Conservation (phyloP, 108 stramenopile species). For the Parmales sp. region DNA sequence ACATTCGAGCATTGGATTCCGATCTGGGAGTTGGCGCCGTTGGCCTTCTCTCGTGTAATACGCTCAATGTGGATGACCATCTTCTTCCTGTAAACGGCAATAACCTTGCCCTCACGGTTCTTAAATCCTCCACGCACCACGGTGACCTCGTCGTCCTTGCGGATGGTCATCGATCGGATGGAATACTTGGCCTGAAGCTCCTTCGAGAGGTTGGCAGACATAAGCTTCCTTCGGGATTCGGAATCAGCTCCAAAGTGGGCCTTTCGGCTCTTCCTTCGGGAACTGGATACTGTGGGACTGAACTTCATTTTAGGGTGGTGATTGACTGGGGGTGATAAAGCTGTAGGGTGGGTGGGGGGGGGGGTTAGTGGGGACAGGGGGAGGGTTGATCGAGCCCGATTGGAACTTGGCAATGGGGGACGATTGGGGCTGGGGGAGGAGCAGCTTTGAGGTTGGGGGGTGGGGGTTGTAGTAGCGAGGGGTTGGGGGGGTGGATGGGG, state of each 20-base stretch:
- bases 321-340: no score
- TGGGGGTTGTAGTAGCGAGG: no score
- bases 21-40: slow-evolving; percentile 78
- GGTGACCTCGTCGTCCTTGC: slow-evolving; percentile 95
- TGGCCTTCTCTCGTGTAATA: slow-evolving; percentile 92
- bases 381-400: no score
- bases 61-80: slow-evolving; percentile 96
- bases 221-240: slow-evolving; percentile 78
- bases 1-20: slow-evolving; percentile 91
- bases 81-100: slow-evolving; percentile 89
- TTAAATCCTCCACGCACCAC: slow-evolving; percentile 91
- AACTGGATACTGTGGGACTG: slow-evolving; percentile 69
- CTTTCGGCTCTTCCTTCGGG: slow-evolving; percentile 96
- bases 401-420: no score
- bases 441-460: no score
- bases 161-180: slow-evolving; percentile 96
- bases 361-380: neutral
- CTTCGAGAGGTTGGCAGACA: slow-evolving; percentile 94
- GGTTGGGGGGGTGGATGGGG: no score
- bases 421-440: no score
- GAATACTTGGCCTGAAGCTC: slow-evolving; percentile 94
- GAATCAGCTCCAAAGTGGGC: slow-evolving; percentile 95
- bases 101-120: slow-evolving; percentile 97
- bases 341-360: neutral
- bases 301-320: slow-evolving; percentile 59